Evolutionary conservation across 169 alveolate species (phyloP).

Genomic region (Perkinsus chesapeaki): DNA sequence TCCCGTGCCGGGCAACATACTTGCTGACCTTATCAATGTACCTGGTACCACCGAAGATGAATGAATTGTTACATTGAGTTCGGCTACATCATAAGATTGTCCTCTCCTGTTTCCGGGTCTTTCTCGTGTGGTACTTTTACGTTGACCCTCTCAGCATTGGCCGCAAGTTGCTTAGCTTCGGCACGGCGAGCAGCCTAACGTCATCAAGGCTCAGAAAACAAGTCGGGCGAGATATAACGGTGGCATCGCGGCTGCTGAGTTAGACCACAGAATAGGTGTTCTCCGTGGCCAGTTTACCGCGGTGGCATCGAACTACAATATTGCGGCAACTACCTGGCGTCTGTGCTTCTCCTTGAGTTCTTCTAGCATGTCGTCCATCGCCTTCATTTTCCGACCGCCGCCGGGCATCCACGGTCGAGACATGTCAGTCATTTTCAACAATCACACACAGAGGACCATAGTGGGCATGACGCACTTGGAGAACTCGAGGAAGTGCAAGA

Average conservation of each 20-base stretch:
- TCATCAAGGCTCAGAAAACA: not conserved
- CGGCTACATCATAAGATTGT: not conserved
- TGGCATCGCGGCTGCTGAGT: not conserved
- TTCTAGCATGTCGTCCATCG: not conserved
- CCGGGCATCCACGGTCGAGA: not conserved
- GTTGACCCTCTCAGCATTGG: not conserved
- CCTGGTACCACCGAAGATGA: not conserved
- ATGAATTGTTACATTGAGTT: not conserved
- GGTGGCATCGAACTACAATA: too few relatives aligned
- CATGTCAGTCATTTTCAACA: not conserved
- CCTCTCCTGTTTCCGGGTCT: not conserved
- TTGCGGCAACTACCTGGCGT: not conserved
- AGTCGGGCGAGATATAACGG: not conserved
- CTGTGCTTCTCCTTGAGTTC: not conserved
- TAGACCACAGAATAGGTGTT: not conserved
- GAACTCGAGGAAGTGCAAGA: not conserved
- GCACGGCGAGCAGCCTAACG: slow-evolving; percentile 6
- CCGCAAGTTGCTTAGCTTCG: not conserved
- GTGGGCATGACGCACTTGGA: too few relatives aligned
- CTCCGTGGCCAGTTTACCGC: too few relatives aligned
- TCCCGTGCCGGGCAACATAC: not conserved
- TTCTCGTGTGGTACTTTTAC: not conserved
- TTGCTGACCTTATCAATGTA: not conserved
- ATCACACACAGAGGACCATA: too few relatives aligned
- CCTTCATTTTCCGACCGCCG: not conserved